Percentiles rank a stretch among this genome's conserved stretches.
phyloP scores from a whole-genome alignment of 139 green algal species.

The Chlamydomonas eustigma region DNA sequence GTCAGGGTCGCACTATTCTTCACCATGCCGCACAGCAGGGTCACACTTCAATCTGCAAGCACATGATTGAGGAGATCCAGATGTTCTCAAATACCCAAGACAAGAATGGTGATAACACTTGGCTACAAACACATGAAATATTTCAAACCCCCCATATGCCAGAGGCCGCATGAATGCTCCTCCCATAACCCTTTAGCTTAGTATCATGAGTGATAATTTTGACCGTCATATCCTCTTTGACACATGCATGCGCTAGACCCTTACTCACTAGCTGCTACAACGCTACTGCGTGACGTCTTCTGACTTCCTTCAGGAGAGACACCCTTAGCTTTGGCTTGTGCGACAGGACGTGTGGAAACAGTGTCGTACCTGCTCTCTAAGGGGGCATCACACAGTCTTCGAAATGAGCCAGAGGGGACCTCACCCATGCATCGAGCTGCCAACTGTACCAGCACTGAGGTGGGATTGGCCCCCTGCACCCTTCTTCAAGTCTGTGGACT shows the following conservation, averaged over 20 bases:
- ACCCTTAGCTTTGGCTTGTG: background rate
- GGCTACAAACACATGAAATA: too few species aligned
- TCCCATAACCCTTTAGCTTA: too few species aligned
- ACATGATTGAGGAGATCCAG: constrained; percentile 6
- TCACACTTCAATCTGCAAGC: background rate
- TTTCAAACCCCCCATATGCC: too few species aligned
- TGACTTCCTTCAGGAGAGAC: constrained; percentile 1
- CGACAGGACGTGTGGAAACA: background rate
- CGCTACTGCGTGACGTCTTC: background rate
- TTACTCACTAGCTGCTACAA: background rate
- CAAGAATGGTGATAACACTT: too few species aligned
- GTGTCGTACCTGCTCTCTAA: background rate
- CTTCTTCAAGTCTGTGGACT: too few species aligned
- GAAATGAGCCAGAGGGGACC: constrained; percentile 9
- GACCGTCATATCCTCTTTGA: too few species aligned
- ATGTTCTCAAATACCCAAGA: constrained; percentile 3
- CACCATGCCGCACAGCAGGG: constrained; percentile 11
- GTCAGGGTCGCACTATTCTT: constrained; percentile 4
- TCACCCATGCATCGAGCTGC: constrained; percentile 8
- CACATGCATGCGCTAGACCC: too few species aligned
- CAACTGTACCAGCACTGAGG: background rate
- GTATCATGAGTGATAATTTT: too few species aligned
- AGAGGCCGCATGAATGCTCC: too few species aligned
- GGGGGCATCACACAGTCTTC: background rate
- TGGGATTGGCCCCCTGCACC: background rate